Base-by-base conservation (phyloP, 768 basidiomycete species). In the Udeniomyces megalosporus region DNA sequence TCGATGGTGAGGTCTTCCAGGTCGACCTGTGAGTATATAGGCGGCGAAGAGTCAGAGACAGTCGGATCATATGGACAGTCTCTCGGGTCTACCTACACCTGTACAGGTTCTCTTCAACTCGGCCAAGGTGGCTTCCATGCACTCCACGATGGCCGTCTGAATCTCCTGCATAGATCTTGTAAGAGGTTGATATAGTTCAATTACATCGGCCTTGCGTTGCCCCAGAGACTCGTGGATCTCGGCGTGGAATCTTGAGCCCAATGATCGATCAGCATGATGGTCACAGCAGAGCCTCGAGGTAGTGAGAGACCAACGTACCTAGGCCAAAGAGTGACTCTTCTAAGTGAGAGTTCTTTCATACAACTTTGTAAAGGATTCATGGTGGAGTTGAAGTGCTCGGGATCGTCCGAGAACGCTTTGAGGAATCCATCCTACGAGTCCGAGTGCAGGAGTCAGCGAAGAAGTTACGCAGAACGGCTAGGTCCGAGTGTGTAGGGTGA, bases 321-420 rank as follows among this genome's bases (percentile, higher is more conserved):
- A 22, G 95, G 95, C 75, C 87, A 95, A 15, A 99, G 84, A 69
- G 88, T 83, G 6, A 91, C 89, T n/a, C 78, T 82, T 24, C 87
- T 81, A 50, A 97, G 76, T 67, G 91, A 88, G 7, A 97, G 79
- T 71, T 93, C 89, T 65, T 90, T 89, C 81, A 99, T 83, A 66
- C 93, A 85, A 58, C 84, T 90, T 69, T 84, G 86, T 24, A 99
- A 76, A 1, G 95, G 95, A 1, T 88, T 89, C 72, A 97, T 74
- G 1, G 92, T 93, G 66, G 82, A 88, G 0, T 86, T 91, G 65
- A 99, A 95, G 66, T 85, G 82, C 72, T 97, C 95, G 4, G 93
- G 91, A 69, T 96, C 86, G 72, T 97, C 95, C 2, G 90, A 88
- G 70, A 99, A 95, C 0, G 90, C 95, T 73, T 99, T 97, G 67